Evolutionary conservation across 345 rosid species (phyloP).

Genomic region (Clarkia xantiana): DNA sequence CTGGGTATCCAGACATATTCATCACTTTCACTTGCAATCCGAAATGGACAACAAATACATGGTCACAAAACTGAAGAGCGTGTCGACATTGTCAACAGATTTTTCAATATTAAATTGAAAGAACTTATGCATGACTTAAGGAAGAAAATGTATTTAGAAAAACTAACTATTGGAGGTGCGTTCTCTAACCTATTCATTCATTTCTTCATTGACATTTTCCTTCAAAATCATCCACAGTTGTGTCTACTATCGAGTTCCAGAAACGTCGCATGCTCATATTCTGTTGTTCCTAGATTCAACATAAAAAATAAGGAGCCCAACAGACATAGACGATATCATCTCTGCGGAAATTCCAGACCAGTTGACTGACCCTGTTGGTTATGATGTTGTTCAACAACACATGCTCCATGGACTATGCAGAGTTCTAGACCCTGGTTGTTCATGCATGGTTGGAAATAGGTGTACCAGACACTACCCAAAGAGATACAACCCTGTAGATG

Average conservation of each 20-base stretch:
- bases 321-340: neutral
- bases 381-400: neutral
- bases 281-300: neutral
- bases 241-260: slow-evolving; percentile 1
- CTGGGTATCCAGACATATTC: slow-evolving; percentile 5
- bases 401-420: slow-evolving; percentile 4
- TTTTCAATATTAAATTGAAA: neutral
- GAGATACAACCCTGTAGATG: neutral
- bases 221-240: neutral
- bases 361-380: neutral
- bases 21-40: slow-evolving; percentile 8
- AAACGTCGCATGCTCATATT: slow-evolving; percentile 5
- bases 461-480: neutral
- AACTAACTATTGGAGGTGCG: neutral
- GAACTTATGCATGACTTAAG: neutral
- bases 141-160: neutral
- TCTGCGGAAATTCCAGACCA: neutral
- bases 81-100: no score
- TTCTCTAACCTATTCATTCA: no score
- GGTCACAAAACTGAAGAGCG: neutral
- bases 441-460: no score
- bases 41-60: slow-evolving; percentile 2
- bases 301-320: neutral
- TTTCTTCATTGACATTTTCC: neutral
- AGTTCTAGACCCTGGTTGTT: neutral